phyloP scores from a whole-genome alignment of 1,284 basidiomycete species.

The Melanopsichium pennsylvanicum region DNA sequence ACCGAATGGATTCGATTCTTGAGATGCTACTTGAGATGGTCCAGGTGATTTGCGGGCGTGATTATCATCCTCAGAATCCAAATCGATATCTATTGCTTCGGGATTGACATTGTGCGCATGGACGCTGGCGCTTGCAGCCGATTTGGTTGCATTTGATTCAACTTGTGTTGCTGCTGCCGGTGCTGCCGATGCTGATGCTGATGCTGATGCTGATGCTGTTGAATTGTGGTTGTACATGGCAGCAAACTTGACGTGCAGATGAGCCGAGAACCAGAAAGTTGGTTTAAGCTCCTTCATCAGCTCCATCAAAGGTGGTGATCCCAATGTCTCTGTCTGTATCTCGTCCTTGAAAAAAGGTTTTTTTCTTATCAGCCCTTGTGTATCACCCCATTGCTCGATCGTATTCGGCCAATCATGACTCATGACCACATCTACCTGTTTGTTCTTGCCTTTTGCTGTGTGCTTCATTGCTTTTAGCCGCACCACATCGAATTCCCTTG shows the following conservation, averaged over 20 bases:
- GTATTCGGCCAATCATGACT: conserved; percentile 96
- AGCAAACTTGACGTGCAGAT: conserved; percentile 80
- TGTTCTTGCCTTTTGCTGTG: no score
- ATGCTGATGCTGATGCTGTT: not conserved
- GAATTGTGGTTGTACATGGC: conserved; percentile 36
- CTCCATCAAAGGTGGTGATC: conserved; percentile 86
- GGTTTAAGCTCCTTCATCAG: conserved; percentile 80
- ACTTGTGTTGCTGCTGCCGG: no score
- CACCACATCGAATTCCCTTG: conserved; percentile 82
- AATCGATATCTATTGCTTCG: conserved; percentile 45
- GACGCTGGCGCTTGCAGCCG: no score
- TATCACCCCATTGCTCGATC: conserved; percentile 84
- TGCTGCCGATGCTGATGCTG: no score
- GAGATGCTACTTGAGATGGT: not conserved
- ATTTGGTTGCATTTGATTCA: no score
- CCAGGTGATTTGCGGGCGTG: no score
- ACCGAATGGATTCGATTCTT: not conserved
- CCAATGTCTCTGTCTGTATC: conserved; percentile 73
- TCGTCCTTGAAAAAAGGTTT: conserved; percentile 87
- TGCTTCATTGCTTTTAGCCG: conserved; percentile 81
- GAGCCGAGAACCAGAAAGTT: conserved; percentile 93
- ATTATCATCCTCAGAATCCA: conserved; percentile 39
- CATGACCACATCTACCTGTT: conserved; percentile 75
- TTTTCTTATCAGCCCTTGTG: conserved; percentile 73
- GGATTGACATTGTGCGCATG: conserved; percentile 20